phyloP scores from a whole-genome alignment of 768 basidiomycete genomes.

The Amanita molliuscula region DNA sequence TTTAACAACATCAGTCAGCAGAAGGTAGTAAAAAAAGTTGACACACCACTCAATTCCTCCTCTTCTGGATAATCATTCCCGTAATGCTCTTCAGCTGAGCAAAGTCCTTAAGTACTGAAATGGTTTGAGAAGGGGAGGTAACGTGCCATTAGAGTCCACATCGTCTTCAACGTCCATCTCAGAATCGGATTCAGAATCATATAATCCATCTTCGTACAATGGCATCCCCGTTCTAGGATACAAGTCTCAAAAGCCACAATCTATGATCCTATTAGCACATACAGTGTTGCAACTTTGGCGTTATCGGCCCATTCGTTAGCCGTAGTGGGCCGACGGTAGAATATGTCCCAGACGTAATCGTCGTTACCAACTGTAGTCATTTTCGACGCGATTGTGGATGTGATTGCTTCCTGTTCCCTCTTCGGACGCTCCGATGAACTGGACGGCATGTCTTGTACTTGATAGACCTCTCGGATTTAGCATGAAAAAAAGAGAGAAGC shows the following conservation, averaged over 20 bases:
- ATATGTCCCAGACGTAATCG: conserved; percentile 82
- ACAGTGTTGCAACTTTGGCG: conserved; percentile 57
- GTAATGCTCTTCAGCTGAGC: conserved; percentile 69
- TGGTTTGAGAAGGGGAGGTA: background rate
- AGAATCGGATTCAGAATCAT: conserved; percentile 54
- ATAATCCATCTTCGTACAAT: conserved; percentile 37
- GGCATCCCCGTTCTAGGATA: conserved; percentile 55
- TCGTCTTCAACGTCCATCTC: conserved; percentile 69
- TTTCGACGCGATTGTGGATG: conserved; percentile 5
- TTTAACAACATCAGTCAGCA: conserved; percentile 12
- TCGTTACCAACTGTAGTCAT: conserved; percentile 14
- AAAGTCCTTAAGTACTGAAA: conserved; percentile 1
- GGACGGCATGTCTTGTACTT: conserved; percentile 14
- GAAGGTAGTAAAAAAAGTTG: conserved; percentile 13
- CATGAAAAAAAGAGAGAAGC: conserved; percentile 5
- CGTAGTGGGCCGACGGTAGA: conserved; percentile 59
- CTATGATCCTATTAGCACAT: conserved; percentile 14
- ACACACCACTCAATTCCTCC: conserved; percentile 40
- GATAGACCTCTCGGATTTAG: conserved; percentile 1
- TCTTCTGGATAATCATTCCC: conserved; percentile 83
- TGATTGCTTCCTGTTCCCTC: conserved; percentile 5
- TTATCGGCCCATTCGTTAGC: conserved; percentile 50
- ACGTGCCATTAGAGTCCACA: conserved; percentile 73
- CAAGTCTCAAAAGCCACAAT: background rate
- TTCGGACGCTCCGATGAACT: conserved; percentile 6